Conservation (phyloP, 2,329 filamentous ascomycete species). For the Hypomyces perniciosus region DNA sequence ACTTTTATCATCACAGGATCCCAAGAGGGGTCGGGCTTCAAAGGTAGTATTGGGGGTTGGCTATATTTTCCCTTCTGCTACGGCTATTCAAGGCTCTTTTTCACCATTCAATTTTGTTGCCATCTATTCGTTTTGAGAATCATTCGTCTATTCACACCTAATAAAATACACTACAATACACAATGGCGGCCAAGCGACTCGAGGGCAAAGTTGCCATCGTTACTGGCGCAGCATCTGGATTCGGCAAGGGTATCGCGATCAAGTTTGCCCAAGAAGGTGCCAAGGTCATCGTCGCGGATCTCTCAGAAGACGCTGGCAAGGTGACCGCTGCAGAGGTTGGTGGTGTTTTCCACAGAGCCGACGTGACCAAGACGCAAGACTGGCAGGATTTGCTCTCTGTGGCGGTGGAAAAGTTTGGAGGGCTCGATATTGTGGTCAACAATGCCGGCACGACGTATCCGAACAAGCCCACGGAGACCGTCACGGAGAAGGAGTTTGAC, state of each 20-base stretch:
- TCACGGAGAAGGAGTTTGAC: constrained; percentile 62
- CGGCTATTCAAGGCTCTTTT: too few relatives aligned
- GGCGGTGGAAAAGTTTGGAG: constrained; percentile 40
- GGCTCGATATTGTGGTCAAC: constrained; percentile 54
- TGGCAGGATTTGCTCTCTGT: constrained; percentile 46
- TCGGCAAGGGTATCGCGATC: constrained; percentile 55
- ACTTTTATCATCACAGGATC: too few relatives aligned
- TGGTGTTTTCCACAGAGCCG: constrained; percentile 35
- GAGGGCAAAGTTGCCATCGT: constrained; percentile 38
- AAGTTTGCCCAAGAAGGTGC: constrained; percentile 56
- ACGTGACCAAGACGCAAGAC: constrained; percentile 47
- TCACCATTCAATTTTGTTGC: too few relatives aligned
- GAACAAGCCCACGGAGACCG: constrained; percentile 58
- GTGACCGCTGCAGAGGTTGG: constrained; percentile 40
- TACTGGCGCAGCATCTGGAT: constrained; percentile 55
- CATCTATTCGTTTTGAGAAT: not conserved
- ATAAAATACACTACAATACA: not conserved
- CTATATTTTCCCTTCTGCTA: too few relatives aligned
- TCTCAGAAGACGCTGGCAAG: constrained; percentile 47
- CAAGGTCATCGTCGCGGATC: constrained; percentile 56
- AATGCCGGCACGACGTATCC: constrained; percentile 54
- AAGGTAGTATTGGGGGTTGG: too few relatives aligned
- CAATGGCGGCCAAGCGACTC: constrained; percentile 22
- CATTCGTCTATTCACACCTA: not conserved
- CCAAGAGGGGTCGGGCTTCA: too few relatives aligned